Evolutionary conservation across 345 rosid genomes (phyloP).

Genomic region (Cardiospermum halicacabum): DNA sequence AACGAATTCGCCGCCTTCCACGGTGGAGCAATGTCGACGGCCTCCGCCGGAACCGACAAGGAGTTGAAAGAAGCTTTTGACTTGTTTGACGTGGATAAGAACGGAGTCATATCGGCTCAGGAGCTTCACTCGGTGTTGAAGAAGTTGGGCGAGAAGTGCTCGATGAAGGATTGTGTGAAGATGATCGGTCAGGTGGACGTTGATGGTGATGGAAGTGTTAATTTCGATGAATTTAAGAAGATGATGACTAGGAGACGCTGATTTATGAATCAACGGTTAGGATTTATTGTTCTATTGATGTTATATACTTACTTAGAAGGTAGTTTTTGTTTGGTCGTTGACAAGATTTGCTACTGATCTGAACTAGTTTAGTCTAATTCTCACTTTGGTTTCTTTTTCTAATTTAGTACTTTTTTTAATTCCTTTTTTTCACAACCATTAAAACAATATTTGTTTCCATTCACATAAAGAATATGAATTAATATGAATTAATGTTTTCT

Average conservation of each 20-base stretch:
- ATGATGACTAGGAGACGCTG: slow-evolving; percentile 58
- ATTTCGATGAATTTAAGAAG: slow-evolving; percentile 88
- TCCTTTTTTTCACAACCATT: too few relatives aligned
- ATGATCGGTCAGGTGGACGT: slow-evolving; percentile 84
- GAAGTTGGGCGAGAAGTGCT: slow-evolving; percentile 71
- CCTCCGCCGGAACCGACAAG: slow-evolving; percentile 16
- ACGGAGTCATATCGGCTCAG: slow-evolving; percentile 68
- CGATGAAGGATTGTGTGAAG: slow-evolving; percentile 57
- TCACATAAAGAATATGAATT: too few relatives aligned
- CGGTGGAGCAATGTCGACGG: slow-evolving; percentile 8
- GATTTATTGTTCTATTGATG: not conserved
- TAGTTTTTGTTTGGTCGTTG: not conserved
- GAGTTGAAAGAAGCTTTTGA: slow-evolving; percentile 86
- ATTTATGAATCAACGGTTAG: not conserved
- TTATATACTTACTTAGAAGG: not conserved
- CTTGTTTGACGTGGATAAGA: slow-evolving; percentile 70
- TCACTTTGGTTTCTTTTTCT: too few relatives aligned
- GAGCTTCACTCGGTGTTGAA: slow-evolving; percentile 81
- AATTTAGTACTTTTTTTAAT: too few relatives aligned
- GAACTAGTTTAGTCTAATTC: too few relatives aligned
- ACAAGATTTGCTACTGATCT: too few relatives aligned
- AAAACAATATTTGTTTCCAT: too few relatives aligned
- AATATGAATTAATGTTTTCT: too few relatives aligned
- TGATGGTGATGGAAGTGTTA: slow-evolving; percentile 92
- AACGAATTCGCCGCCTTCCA: slow-evolving; percentile 68